phyloP scores from a whole-genome alignment of 345 rosid genomes.

The Salix koriyanagi region DNA sequence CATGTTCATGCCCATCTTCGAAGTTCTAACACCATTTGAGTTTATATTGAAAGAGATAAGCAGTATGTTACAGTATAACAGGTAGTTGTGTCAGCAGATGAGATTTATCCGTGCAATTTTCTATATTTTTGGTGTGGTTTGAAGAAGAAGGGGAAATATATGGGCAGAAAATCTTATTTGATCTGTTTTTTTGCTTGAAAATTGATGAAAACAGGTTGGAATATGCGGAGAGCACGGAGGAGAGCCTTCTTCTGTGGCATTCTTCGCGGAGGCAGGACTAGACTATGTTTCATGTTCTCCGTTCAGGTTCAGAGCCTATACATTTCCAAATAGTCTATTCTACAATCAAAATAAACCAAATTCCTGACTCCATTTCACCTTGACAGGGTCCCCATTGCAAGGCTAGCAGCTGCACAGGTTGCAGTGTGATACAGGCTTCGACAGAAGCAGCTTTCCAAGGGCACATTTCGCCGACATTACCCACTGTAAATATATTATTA shows the following conservation, averaged over 20 bases:
- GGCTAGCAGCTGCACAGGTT: slow-evolving; percentile 92
- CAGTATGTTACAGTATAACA: not conserved
- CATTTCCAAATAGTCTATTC: not conserved
- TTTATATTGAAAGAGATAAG: too few species aligned
- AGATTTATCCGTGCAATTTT: not conserved
- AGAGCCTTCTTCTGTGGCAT: slow-evolving; percentile 88
- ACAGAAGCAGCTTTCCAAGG: not conserved
- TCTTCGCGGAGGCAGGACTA: slow-evolving; percentile 81
- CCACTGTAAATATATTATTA: slow-evolving; percentile 5
- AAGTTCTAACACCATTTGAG: not conserved
- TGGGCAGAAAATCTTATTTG: not conserved
- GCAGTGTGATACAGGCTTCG: slow-evolving; percentile 34
- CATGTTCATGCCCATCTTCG: not conserved
- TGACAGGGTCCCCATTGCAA: slow-evolving; percentile 83
- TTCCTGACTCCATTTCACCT: not conserved
- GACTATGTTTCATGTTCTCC: slow-evolving; percentile 98
- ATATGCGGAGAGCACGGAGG: slow-evolving; percentile 98
- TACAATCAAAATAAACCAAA: not conserved
- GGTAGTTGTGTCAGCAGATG: not conserved
- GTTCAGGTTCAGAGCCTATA: slow-evolving; percentile 50
- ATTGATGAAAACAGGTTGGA: slow-evolving; percentile 52
- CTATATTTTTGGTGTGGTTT: not conserved
- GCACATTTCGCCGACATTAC: not conserved
- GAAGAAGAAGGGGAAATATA: too few species aligned
- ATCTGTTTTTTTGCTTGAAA: not conserved